Conservation (phyloP, 805 yeast species). For the Candida ipomoeae region DNA sequence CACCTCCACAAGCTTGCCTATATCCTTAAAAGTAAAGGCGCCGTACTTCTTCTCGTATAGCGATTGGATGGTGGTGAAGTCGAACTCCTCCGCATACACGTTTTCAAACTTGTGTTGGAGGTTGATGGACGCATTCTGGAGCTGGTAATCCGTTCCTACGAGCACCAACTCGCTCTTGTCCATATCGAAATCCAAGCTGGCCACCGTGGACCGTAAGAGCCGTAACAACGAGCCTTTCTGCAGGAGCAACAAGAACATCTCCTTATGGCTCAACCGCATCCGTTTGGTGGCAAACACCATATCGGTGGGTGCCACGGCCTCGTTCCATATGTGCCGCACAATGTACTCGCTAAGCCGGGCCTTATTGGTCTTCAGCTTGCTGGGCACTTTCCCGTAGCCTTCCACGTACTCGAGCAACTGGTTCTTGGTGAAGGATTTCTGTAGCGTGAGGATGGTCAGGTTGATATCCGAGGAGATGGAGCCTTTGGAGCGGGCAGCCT, state of each 20-base stretch:
- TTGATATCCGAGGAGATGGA: conserved; percentile 3
- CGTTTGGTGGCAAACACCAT: conserved; percentile 32
- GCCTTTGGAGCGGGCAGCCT: not conserved
- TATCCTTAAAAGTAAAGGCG: conserved; percentile 21
- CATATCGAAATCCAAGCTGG: conserved; percentile 32
- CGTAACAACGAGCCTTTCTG: conserved; percentile 37
- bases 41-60: conserved; percentile 28
- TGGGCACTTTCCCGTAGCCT: not conserved
- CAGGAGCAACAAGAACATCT: conserved; percentile 39
- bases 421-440: conserved; percentile 13
- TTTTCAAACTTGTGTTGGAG: conserved; percentile 29
- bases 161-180: conserved; percentile 28
- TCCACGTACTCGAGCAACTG: conserved; percentile 13
- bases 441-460: conserved; percentile 7
- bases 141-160: conserved; percentile 38
- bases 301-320: conserved; percentile 16
- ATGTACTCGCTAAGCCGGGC: conserved; percentile 23
- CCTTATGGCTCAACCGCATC: conserved; percentile 31
- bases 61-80: conserved; percentile 25
- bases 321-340: conserved; percentile 33
- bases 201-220: conserved; percentile 40
- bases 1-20: conserved; percentile 33
- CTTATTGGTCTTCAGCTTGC: conserved; percentile 12
- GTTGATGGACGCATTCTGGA: conserved; percentile 42
- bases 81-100: conserved; percentile 26